phyloP scores from a whole-genome alignment of 306 rosid genomes.

The Cicer judaicum region DNA sequence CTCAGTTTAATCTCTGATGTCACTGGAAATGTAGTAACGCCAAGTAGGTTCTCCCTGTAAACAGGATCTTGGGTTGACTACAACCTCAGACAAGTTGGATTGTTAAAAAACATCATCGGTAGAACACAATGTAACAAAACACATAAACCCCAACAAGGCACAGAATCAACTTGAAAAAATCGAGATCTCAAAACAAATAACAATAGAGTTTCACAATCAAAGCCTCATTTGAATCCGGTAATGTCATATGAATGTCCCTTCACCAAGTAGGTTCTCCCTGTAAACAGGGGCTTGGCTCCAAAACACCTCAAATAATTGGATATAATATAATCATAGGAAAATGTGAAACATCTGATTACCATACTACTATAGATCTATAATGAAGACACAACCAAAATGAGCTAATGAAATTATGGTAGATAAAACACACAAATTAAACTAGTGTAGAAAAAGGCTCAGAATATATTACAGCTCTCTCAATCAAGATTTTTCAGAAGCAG shows the following conservation, averaged over 20 bases:
- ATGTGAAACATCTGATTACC: background rate
- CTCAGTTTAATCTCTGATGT: constrained; percentile 41
- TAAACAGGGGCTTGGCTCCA: constrained; percentile 60
- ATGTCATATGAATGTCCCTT: constrained; percentile 52
- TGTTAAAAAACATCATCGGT: constrained; percentile 37
- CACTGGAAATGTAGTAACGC: constrained; percentile 52
- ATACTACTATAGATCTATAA: too few relatives aligned
- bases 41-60: constrained; percentile 58
- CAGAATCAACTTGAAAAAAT: too few relatives aligned
- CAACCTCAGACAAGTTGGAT: constrained; percentile 63
- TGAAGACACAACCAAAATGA: too few relatives aligned
- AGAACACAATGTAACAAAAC: background rate
- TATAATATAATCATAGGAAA: constrained; percentile 46
- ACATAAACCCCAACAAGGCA: too few relatives aligned
- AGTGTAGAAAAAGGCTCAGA: constrained; percentile 59
- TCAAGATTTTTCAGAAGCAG: constrained; percentile 89
- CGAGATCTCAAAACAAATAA: background rate
- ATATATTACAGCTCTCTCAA: constrained; percentile 73
- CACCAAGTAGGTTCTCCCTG: constrained; percentile 76
- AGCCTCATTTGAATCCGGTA: constrained; percentile 51
- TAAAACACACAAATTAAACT: too few relatives aligned
- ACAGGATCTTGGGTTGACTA: constrained; percentile 51
- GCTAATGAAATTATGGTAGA: too few relatives aligned
- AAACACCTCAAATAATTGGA: constrained; percentile 46
- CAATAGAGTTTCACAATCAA: background rate